Evolutionary conservation across 2,329 filamentous ascomycete species (phyloP), one percentile per base, ranked within the genome.

Genomic region (Raffaelea deltoideospora): DNA sequence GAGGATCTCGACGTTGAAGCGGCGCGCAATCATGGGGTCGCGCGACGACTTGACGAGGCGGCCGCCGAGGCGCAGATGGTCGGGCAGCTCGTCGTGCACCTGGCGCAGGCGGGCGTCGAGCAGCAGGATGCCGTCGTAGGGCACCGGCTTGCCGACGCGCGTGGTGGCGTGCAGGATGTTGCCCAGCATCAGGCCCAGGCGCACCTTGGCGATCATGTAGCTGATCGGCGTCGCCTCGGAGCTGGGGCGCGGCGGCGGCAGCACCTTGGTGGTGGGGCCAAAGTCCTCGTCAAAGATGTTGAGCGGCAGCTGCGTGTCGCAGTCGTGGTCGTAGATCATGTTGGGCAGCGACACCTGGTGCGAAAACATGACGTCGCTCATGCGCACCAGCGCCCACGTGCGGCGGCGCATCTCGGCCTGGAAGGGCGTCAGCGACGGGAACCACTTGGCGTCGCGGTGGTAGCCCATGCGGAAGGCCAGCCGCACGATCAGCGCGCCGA

Each of bases 261-360:
- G 55, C 8, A 66, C 58, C 45, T 76, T 79, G 43, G 74, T 79
- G 18, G 72, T 69, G 3, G 79, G 76, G 33, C 76, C 69, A 28
- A 90, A 76, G 45, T 88, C 83, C 43, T 87, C 80, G 46, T 90
- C 83, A 50, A 82, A 83, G 14, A 88, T 68, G 49, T 88, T 90
- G 39, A 76, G 72, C 1, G 83, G 83, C 6, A 83, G 58, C 46
- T 79, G 68, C 0, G 81, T 79, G 48, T 90, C 84, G 38, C 76
- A 85, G 50, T 86, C 77, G 33, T 79, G 67, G 11, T 79, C 69
- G 43, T 79, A 72, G 20, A 87, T 76, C 67, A 87, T 85, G 42
- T 59, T 69, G 5, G 71, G 70, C 17, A 76, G 51, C n/a, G 68
- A 72, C 3, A 75, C 64, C 49, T 85, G 79, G 42, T 83, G 79